Evolutionary conservation across 768 basidiomycete genomes (phyloP), one percentile per base, ranked within the genome.

Genomic region (Suillus spraguei): DNA sequence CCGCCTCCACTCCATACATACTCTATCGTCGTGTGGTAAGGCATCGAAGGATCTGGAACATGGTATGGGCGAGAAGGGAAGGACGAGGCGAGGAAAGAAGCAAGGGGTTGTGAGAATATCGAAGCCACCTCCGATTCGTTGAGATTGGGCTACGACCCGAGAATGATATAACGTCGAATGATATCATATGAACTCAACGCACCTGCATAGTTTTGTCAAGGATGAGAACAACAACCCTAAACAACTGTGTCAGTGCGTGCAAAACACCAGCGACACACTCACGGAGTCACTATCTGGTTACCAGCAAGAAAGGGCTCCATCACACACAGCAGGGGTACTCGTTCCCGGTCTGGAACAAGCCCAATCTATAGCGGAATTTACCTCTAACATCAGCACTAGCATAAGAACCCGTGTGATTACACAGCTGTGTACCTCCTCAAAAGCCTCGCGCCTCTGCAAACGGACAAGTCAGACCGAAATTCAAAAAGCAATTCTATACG

Each of bases 81-180:
- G 0, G 79, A 81, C 1, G 84, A 82, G 50, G 81, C 80, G 20
- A 96, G 80, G 73, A 96, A 93, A 1, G 90, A 85, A 20, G 77
- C 71, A 14, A 97, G 83, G 0, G 95, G 94, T 68, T 94, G 94
- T 0, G 94, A 94, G 77, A 97, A 96, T 58, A 96, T 82, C 47
- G 85, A 83, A 2, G 85, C 79, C 20, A 96, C 94, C 80, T 96
- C 94, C 0, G 86, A 81, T 11, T 82, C 74, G 71, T 96, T 95
- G 14, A 95, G 79, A 28, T 91, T 87, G 0, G 94, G 94, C 90
- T 95, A 68, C 28, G 50, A 59, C 60, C 22, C 58, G 41, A 53
- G 63, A 22, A 33, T 1, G 8, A 39, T 20, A 61, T 4, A 32
- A 38, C 6, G 17, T 50, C 28, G 14, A 33, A 53, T 20, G 38